phyloP scores from a whole-genome alignment of 768 basidiomycete genomes.

The Butyriboletus loyo region DNA sequence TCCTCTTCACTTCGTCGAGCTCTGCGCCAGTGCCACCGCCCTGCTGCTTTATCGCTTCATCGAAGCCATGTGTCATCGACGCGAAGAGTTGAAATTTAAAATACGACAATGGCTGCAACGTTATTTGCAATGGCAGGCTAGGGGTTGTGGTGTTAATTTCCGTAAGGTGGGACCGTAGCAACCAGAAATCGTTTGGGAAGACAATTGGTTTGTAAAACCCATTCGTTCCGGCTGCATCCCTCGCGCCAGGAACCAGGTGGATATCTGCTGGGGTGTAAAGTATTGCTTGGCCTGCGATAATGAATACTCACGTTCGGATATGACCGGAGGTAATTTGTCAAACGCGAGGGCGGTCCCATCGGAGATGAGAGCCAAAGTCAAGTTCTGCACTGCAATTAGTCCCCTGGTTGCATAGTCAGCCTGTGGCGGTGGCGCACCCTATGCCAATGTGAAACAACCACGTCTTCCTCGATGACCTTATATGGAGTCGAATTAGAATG shows the following conservation, averaged over 20 bases:
- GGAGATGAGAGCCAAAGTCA: constrained; percentile 84
- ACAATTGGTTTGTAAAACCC: constrained; percentile 84
- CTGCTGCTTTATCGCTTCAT: constrained; percentile 79
- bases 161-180: constrained; percentile 73
- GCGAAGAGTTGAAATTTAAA: constrained; percentile 88
- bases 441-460: constrained; percentile 84
- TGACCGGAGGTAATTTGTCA: constrained; percentile 52
- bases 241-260: constrained; percentile 52
- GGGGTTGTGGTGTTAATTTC: constrained; percentile 86
- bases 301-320: constrained; percentile 55
- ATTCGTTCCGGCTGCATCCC: constrained; percentile 62
- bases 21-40: constrained; percentile 62
- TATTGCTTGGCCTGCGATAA: neutral
- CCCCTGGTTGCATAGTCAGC: neutral
- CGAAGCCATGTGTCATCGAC: constrained; percentile 81
- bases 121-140: constrained; percentile 73
- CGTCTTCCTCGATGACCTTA: constrained; percentile 42
- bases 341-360: constrained; percentile 58
- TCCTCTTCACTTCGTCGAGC: constrained; percentile 93
- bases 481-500: constrained; percentile 7
- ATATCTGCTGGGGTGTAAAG: constrained; percentile 48
- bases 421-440: constrained; percentile 40
- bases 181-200: constrained; percentile 96
- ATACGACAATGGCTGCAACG: constrained; percentile 81
- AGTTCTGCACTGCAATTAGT: constrained; percentile 50